phyloP scores from a whole-genome alignment of 257 asterid species.

The Penstemon newberryi region DNA sequence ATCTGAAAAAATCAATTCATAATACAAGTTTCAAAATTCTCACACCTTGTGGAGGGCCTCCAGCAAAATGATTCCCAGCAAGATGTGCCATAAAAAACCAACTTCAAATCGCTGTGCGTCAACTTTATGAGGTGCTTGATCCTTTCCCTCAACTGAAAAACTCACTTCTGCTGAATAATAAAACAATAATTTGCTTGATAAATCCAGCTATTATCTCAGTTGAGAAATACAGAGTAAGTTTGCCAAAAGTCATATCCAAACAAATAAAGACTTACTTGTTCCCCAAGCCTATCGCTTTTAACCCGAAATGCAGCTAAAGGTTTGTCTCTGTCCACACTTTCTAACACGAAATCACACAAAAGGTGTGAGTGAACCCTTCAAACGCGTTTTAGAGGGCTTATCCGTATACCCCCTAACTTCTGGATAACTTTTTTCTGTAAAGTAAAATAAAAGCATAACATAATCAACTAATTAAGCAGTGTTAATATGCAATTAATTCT shows the following conservation, averaged over 20 bases:
- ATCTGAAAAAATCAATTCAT: constrained; percentile 3
- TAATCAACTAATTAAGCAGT: constrained; percentile 18
- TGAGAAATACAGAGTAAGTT: constrained; percentile 10
- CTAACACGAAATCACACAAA: constrained; percentile 29
- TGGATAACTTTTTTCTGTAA: constrained; percentile 28
- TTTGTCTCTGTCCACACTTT: constrained; percentile 27
- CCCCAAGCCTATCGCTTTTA: constrained; percentile 29
- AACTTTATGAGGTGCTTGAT: constrained; percentile 10
- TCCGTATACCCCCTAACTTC: constrained; percentile 32
- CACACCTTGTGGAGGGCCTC: constrained; percentile 65
- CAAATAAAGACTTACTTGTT: constrained; percentile 26
- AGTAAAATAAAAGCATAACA: constrained; percentile 23
- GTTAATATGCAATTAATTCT: constrained; percentile 7
- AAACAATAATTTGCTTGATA: constrained; percentile 4
- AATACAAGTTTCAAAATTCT: constrained; percentile 17
- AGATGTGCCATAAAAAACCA: constrained; percentile 61
- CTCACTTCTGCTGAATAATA: constrained; percentile 28
- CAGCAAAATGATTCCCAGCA: constrained; percentile 50
- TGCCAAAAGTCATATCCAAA: constrained; percentile 24
- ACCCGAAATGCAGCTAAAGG: constrained; percentile 37
- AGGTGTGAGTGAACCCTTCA: constrained; percentile 30
- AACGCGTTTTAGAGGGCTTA: constrained; percentile 26
- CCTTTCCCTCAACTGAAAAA: constrained; percentile 28
- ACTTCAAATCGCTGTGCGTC: constrained; percentile 30
- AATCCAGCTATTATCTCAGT: constrained; percentile 15